A percentile compares a stretch with the other conserved stretches of the same genome.
Conservation (phyloP, 306 rosid genomes). For the Lagenaria siceraria region DNA sequence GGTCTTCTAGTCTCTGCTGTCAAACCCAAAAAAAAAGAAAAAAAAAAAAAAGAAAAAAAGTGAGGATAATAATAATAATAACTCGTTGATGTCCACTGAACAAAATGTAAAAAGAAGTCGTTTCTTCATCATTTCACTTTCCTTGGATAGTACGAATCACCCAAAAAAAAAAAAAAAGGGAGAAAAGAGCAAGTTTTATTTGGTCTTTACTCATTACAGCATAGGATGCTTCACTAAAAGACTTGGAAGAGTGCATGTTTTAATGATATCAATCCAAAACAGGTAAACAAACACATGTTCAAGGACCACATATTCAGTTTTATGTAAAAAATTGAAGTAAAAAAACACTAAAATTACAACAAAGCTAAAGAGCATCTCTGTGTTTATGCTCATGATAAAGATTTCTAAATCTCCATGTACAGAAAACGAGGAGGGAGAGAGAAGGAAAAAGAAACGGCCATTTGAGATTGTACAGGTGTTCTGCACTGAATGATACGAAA, state of each 20-base stretch:
- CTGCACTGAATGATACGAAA: not conserved
- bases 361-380: conserved; percentile 7
- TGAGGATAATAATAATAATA: not conserved
- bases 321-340: not conserved
- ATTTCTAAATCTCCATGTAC: not conserved
- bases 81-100: not conserved
- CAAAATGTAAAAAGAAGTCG: not conserved
- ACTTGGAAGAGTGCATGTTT: not conserved
- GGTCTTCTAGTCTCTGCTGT: not conserved
- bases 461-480: not conserved
- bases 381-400: not conserved
- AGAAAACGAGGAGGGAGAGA: not conserved
- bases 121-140: conserved; percentile 7
- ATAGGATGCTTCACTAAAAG: not conserved
- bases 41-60: not conserved
- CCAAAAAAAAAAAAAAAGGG: not conserved
- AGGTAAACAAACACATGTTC: not conserved
- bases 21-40: no score
- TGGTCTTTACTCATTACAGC: not conserved
- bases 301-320: not conserved
- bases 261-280: not conserved
- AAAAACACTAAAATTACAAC: not conserved
- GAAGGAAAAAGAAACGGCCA: not conserved
- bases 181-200: not conserved
- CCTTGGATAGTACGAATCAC: conserved; percentile 8